Percentiles rank a stretch among this genome's conserved stretches.
phyloP scores from a whole-genome alignment of 768 basidiomycete genomes.

The Rhodotorula paludigena region DNA sequence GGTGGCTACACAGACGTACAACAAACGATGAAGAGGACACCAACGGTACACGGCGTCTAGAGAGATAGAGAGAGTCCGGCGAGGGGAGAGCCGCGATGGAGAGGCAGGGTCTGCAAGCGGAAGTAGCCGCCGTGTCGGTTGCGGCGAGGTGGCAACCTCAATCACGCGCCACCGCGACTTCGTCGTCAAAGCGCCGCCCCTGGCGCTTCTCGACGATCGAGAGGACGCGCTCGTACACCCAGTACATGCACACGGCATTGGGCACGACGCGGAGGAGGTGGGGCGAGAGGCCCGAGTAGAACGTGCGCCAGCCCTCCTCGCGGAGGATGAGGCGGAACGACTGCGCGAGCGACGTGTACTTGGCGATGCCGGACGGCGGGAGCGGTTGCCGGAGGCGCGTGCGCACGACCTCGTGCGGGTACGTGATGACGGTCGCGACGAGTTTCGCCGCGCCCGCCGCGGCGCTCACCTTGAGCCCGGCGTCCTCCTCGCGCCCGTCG shows the following conservation, averaged over 20 bases:
- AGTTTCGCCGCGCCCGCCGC: conserved; percentile 91
- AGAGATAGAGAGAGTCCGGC: neutral
- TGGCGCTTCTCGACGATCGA: neutral
- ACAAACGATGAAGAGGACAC: neutral
- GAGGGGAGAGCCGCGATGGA: neutral
- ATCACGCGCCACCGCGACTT: neutral
- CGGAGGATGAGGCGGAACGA: conserved; percentile 76
- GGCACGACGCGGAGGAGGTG: conserved; percentile 96
- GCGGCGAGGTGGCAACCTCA: neutral
- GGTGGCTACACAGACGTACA: neutral
- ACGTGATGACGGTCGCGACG: conserved; percentile 88
- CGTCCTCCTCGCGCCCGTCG: conserved; percentile 49
- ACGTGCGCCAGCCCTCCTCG: conserved; percentile 78
- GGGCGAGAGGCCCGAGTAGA: conserved; percentile 89
- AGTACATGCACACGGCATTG: conserved; percentile 95
- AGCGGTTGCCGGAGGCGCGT: conserved; percentile 87
- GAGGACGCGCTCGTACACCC: conserved; percentile 81
- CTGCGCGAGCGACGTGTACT: conserved; percentile 80
- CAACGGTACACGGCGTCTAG: no score
- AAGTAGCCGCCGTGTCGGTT: no score
- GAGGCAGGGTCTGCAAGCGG: no score
- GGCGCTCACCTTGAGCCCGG: conserved; percentile 77
- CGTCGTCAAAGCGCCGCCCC: neutral
- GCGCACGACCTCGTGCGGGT: conserved; percentile 94
- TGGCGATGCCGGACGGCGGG: conserved; percentile 60